Evolutionary conservation across 495 filamentous ascomycete genomes (phyloP).

Genomic region (Apodospora peruviana): DNA sequence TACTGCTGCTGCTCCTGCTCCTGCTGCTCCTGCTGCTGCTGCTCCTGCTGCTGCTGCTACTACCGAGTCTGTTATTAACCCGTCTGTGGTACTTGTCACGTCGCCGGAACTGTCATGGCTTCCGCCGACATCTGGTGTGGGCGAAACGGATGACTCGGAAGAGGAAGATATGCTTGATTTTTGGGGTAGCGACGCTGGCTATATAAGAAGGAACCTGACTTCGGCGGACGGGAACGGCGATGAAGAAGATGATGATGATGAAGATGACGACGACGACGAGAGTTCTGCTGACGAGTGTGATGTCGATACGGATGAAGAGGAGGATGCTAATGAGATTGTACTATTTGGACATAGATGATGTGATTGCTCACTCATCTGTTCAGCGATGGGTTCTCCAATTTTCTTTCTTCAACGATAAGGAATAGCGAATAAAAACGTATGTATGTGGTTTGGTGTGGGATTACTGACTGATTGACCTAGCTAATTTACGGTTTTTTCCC

Average conservation of each 20-base stretch:
- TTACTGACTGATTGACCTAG: no score
- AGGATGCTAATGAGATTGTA: conserved; percentile 54
- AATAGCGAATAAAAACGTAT: no score
- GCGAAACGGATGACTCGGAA: background rate
- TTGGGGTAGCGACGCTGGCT: background rate
- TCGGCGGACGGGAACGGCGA: conserved; percentile 23
- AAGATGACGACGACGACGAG: conserved; percentile 28
- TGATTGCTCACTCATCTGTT: no score
- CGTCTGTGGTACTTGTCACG: background rate
- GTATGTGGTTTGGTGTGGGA: no score
- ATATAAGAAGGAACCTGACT: background rate
- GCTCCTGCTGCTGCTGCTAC: background rate
- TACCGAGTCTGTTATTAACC: background rate
- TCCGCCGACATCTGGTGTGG: background rate
- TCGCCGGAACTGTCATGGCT: background rate
- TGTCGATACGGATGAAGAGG: conserved; percentile 18
- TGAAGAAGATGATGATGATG: conserved; percentile 43
- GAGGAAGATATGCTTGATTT: no score
- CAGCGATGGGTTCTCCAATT: no score
- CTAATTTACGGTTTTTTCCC: no score
- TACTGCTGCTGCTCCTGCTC: no score
- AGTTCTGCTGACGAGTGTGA: conserved; percentile 36
- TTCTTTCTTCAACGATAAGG: no score
- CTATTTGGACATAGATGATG: conserved; percentile 64
- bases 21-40: background rate